phyloP scores from a whole-genome alignment of 192 early-diverging fungal species.

The Entomortierella beljakovae region DNA sequence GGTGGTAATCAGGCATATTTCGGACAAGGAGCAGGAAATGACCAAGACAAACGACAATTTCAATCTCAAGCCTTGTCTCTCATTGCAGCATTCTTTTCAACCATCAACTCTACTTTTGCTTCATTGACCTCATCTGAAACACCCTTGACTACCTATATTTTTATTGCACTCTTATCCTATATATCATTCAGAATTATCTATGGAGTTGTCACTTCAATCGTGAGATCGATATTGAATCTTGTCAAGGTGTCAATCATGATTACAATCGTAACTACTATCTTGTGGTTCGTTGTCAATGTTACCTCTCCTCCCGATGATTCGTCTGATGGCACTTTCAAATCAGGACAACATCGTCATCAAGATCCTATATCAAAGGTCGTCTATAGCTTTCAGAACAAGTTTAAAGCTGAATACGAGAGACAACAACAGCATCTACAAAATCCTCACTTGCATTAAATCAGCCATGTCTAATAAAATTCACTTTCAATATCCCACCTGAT shows the following conservation, averaged over 20 bases:
- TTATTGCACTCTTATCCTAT: slow-evolving; percentile 34
- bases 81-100: slow-evolving; percentile 13
- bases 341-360: slow-evolving; percentile 6
- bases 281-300: slow-evolving; percentile 45
- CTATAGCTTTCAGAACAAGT: slow-evolving; percentile 24
- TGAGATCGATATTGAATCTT: slow-evolving; percentile 44
- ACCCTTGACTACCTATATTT: slow-evolving; percentile 42
- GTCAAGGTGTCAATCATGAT: slow-evolving; percentile 45
- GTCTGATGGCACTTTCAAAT: neutral
- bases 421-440: slow-evolving; percentile 44
- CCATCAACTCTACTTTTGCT: slow-evolving; percentile 31
- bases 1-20: neutral
- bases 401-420: slow-evolving; percentile 34
- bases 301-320: slow-evolving; percentile 2
- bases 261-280: slow-evolving; percentile 12
- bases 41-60: neutral
- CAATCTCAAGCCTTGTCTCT: slow-evolving; percentile 20
- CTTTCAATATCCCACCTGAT: too few species aligned
- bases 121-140: slow-evolving; percentile 27
- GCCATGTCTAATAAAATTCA: neutral
- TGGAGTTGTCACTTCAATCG: slow-evolving; percentile 28
- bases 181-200: slow-evolving; percentile 38
- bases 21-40: slow-evolving; percentile 1
- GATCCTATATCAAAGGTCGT: slow-evolving; percentile 38
- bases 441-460: slow-evolving; percentile 14